phyloP scores from a whole-genome alignment of 805 yeast genomes.

The Candida pini region DNA sequence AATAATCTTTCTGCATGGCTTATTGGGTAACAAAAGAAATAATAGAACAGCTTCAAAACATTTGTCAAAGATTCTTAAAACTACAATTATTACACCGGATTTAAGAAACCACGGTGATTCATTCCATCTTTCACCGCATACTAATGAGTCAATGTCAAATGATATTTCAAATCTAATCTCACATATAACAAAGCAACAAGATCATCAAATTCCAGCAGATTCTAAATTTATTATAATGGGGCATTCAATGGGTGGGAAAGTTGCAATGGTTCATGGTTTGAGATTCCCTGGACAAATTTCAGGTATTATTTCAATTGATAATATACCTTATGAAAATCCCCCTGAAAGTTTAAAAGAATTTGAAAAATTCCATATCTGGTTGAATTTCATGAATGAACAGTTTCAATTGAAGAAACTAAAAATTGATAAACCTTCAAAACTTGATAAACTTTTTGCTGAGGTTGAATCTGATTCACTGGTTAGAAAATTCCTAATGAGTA shows the following conservation, averaged over 20 bases:
- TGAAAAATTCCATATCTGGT: constrained; percentile 23
- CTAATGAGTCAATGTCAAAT: constrained; percentile 69
- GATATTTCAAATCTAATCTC: constrained; percentile 63
- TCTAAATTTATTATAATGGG: constrained; percentile 56
- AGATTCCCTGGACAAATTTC: constrained; percentile 54
- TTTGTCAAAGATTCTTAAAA: constrained; percentile 37
- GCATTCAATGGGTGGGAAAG: constrained; percentile 91
- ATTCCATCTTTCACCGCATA: constrained; percentile 66
- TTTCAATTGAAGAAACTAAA: constrained; percentile 4
- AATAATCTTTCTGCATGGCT: constrained; percentile 76
- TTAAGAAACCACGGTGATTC: constrained; percentile 88
- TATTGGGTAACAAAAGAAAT: constrained; percentile 76
- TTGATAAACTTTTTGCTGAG: constrained; percentile 50
- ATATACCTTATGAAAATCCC: constrained; percentile 68
- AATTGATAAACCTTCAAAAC: constrained; percentile 43
- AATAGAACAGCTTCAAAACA: constrained; percentile 68
- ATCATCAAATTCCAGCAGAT: constrained; percentile 25
- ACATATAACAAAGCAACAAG: constrained; percentile 9
- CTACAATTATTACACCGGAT: constrained; percentile 65
- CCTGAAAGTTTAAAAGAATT: constrained; percentile 21
- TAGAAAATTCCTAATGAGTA: constrained; percentile 70
- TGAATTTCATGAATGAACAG: constrained; percentile 10
- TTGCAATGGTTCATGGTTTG: constrained; percentile 79
- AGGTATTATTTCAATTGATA: constrained; percentile 67
- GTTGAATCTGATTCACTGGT: constrained; percentile 56